phyloP scores from a whole-genome alignment of 202 grass and related monocot genomes.

The Panicum virgatum region DNA sequence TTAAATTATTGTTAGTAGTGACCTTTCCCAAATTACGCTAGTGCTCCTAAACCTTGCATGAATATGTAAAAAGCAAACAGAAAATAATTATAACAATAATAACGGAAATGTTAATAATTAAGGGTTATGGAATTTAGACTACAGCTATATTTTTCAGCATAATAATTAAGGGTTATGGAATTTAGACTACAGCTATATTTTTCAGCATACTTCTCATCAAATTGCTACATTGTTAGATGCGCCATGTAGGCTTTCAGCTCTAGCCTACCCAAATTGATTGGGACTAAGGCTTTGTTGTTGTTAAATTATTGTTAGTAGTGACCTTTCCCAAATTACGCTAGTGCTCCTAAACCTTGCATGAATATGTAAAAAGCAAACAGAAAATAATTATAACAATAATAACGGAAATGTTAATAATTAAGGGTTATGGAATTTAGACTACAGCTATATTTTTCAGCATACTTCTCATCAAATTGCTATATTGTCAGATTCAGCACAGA shows the following conservation, averaged over 20 bases:
- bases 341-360: not conserved
- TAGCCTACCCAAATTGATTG: not conserved
- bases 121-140: not conserved
- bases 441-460: constrained; percentile 30
- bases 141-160: constrained; percentile 30
- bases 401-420: not conserved
- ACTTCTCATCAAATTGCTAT: constrained; percentile 21
- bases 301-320: not conserved
- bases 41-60: not conserved
- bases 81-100: not conserved
- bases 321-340: constrained; percentile 6
- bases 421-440: not conserved
- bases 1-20: not conserved
- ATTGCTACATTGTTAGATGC: not conserved
- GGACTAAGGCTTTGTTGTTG: not conserved
- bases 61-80: not conserved
- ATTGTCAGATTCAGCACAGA: not conserved
- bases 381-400: not conserved
- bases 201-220: constrained; percentile 22
- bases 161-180: not conserved
- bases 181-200: constrained; percentile 21
- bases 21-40: constrained; percentile 6
- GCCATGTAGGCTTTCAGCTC: not conserved
- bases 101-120: not conserved
- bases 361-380: not conserved